A percentile compares a stretch with the other conserved stretches of the same genome.
phyloP scores from a whole-genome alignment of 768 basidiomycete genomes.

The Terana coerulea region DNA sequence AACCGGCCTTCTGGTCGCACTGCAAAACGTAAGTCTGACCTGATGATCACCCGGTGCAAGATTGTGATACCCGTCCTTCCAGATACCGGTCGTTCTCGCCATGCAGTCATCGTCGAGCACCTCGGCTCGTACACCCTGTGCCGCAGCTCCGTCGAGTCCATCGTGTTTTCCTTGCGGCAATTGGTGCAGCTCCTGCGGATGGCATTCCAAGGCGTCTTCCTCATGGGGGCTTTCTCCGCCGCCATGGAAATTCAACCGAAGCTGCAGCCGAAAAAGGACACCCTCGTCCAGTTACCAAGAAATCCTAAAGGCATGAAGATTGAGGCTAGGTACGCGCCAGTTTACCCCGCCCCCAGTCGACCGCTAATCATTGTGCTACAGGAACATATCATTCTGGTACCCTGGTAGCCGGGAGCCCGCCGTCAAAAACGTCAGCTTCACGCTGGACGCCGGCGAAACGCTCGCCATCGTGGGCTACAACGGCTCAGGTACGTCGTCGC shows the following conservation, averaged over 20 bases:
- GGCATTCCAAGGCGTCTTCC: conserved; percentile 83
- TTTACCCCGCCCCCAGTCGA: background rate
- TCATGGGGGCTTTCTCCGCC: conserved; percentile 84
- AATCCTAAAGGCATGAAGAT: conserved; percentile 61
- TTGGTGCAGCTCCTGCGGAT: conserved; percentile 61
- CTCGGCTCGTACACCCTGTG: conserved; percentile 82
- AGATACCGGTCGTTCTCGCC: conserved; percentile 76
- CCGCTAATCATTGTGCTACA: conserved; percentile 26
- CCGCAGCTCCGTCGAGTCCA: conserved; percentile 69
- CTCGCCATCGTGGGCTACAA: conserved; percentile 86
- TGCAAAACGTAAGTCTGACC: conserved; percentile 66
- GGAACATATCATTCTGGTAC: conserved; percentile 72
- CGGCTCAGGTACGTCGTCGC: conserved; percentile 59
- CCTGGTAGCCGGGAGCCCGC: conserved; percentile 69
- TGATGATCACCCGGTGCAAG: too few species aligned
- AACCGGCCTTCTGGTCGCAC: conserved; percentile 56
- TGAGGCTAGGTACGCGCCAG: conserved; percentile 52
- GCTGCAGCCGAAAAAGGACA: conserved; percentile 57
- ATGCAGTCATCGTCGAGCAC: conserved; percentile 70
- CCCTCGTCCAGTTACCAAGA: conserved; percentile 44
- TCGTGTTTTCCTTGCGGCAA: conserved; percentile 62
- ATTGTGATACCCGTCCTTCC: background rate
- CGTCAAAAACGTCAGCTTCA: conserved; percentile 65
- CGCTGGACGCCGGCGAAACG: conserved; percentile 68
- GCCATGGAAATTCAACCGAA: conserved; percentile 67